phyloP scores from a whole-genome alignment of 441 rosid species.

The Erodium moschatum region DNA sequence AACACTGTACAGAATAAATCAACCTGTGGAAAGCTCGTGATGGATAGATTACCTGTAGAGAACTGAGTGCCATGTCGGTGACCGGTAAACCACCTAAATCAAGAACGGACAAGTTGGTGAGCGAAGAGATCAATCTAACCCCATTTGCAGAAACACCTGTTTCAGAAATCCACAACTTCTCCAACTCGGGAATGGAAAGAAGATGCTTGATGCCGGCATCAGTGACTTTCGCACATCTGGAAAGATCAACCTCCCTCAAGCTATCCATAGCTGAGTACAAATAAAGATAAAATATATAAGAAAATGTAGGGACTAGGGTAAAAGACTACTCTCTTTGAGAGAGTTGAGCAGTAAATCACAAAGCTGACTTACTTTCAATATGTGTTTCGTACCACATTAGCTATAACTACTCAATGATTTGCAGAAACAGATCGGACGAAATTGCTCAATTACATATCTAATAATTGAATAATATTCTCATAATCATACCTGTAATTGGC shows the following conservation, averaged over 20 bases:
- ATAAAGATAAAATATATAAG: background rate
- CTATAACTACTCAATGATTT: background rate
- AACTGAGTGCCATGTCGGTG: slow-evolving; percentile 46
- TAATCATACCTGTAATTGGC: slow-evolving; percentile 53
- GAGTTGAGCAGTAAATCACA: background rate
- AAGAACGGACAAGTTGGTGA: slow-evolving; percentile 44
- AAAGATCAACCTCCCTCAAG: slow-evolving; percentile 72
- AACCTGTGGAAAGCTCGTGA: background rate
- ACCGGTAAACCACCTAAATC: slow-evolving; percentile 88
- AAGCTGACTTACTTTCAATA: background rate
- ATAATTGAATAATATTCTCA: background rate
- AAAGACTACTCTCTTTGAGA: background rate
- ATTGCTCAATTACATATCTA: background rate
- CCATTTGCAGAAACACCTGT: slow-evolving; percentile 58
- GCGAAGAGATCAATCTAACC: slow-evolving; percentile 55
- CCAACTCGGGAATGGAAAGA: slow-evolving; percentile 49
- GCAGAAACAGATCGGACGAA: background rate
- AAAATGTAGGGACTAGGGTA: slow-evolving; percentile 1
- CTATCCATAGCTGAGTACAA: slow-evolving; percentile 46
- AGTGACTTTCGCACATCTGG: slow-evolving; percentile 66
- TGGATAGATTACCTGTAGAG: slow-evolving; percentile 53
- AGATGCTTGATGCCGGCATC: slow-evolving; percentile 64
- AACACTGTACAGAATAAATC: background rate
- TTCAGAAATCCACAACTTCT: slow-evolving; percentile 53
- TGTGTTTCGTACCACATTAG: background rate